phyloP scores from a whole-genome alignment of 2,329 filamentous ascomycete species.

The Fusarium begoniae region DNA sequence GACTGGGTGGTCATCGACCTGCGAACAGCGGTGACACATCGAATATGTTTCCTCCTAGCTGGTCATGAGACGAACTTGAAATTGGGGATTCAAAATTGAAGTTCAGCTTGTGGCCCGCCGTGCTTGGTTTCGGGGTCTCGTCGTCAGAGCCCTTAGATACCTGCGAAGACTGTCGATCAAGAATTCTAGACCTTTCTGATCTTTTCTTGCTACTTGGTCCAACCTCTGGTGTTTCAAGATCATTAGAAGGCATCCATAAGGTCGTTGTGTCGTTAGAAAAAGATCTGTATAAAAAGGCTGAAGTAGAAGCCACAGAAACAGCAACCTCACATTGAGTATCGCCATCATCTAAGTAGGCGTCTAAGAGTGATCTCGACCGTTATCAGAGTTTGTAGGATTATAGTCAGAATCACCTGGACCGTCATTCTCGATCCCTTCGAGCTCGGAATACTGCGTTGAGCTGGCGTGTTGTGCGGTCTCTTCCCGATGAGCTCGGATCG shows the following conservation, averaged over 20 bases:
- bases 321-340: background rate
- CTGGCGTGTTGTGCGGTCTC: too few species aligned
- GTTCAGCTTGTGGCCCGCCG: fast-evolving
- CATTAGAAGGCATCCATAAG: background rate
- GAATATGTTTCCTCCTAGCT: fast-evolving
- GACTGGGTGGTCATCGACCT: background rate
- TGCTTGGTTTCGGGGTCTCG: background rate
- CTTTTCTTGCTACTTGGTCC: too few species aligned
- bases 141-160: background rate
- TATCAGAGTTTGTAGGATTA: too few species aligned
- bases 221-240: background rate
- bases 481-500: background rate
- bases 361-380: background rate
- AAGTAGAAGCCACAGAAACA: background rate
- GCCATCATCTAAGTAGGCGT: background rate
- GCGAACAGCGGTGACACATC: background rate
- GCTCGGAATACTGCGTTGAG: background rate
- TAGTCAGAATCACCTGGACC: background rate
- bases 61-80: fast-evolving
- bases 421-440: background rate
- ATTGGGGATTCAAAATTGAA: fast-evolving
- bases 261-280: fast-evolving
- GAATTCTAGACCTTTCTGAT: fast-evolving
- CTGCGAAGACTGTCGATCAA: too few species aligned
- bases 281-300: background rate